Conservation (phyloP, 2,329 filamentous ascomycete species). For the Trichoderma asperellum region DNA sequence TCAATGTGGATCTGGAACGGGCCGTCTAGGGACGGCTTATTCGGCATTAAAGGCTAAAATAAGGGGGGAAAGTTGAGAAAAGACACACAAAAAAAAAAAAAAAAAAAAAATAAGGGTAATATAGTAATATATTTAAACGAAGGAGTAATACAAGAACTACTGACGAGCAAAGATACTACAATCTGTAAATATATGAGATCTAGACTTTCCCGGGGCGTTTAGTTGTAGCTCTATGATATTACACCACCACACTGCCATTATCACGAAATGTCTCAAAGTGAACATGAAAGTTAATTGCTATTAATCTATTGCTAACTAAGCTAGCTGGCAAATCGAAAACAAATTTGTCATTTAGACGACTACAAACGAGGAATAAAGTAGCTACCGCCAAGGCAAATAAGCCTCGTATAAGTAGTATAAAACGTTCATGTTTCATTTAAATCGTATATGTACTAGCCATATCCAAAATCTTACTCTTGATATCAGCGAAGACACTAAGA, state of each 20-base stretch:
- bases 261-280: not conserved
- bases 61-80: too few species aligned
- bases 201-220: not conserved
- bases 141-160: too few species aligned
- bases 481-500: not conserved
- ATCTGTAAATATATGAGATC: not conserved
- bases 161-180: not conserved
- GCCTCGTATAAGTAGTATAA: not conserved
- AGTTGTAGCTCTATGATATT: not conserved
- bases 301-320: not conserved
- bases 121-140: too few species aligned
- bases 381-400: not conserved
- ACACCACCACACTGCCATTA: too few species aligned
- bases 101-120: too few species aligned
- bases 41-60: too few species aligned
- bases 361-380: not conserved
- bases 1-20: too few species aligned
- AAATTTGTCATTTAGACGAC: not conserved
- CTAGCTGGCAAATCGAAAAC: not conserved
- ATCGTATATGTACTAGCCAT: not conserved
- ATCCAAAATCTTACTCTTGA: not conserved
- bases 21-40: too few species aligned
- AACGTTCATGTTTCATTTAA: not conserved
- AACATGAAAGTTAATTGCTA: not conserved
- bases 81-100: too few species aligned